phyloP scores from a whole-genome alignment of 257 asterid species.

The Plantago elongata region DNA sequence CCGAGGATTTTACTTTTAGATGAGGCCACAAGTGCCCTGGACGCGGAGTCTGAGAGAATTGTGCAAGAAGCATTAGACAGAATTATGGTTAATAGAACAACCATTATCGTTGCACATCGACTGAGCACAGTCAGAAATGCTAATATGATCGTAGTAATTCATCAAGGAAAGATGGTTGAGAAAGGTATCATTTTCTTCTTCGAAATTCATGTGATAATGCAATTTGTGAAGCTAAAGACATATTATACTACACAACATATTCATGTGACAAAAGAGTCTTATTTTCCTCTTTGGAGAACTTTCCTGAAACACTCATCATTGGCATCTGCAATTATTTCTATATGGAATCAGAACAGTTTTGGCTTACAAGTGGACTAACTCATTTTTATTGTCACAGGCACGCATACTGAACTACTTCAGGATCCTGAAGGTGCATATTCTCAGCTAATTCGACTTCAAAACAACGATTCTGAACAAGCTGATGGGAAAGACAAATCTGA shows the following conservation, averaged over 20 bases:
- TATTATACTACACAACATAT: too few species aligned
- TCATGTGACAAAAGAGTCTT: too few species aligned
- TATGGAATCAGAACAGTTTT: too few species aligned
- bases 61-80: constrained; percentile 70
- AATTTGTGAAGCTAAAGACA: not conserved
- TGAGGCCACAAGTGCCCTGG: constrained; percentile 81
- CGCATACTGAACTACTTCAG: constrained; percentile 44
- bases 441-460: constrained; percentile 53
- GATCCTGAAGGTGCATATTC: constrained; percentile 60
- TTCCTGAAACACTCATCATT: not conserved
- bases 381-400: constrained; percentile 27
- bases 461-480: constrained; percentile 22
- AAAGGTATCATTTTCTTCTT: constrained; percentile 35
- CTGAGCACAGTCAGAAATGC: constrained; percentile 64
- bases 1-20: constrained; percentile 65
- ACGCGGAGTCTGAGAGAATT: constrained; percentile 59
- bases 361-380: not conserved
- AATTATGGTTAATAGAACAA: constrained; percentile 60
- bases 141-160: constrained; percentile 56
- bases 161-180: constrained; percentile 56
- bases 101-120: constrained; percentile 67
- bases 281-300: not conserved
- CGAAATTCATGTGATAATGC: not conserved
- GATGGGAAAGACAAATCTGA: constrained; percentile 39
- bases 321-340: not conserved